Percentiles rank a stretch among this genome's conserved stretches.
Conservation (phyloP, 257 asterid genomes). For the Plectranthus barbatus region DNA sequence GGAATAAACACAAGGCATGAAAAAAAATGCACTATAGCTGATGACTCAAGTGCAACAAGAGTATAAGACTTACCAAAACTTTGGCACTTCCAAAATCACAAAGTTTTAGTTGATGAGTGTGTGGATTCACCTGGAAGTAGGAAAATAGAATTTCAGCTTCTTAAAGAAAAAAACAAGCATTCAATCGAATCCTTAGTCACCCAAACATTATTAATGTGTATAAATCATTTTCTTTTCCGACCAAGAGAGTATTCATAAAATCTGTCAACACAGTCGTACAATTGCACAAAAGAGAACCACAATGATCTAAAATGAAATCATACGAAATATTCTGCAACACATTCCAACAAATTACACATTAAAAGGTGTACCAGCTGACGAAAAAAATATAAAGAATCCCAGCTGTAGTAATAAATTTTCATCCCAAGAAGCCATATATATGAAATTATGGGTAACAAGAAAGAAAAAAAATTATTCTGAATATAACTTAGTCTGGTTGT, state of each 20-base stretch:
- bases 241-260: background rate
- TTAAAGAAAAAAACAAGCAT: constrained; percentile 6
- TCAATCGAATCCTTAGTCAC: background rate
- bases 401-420: background rate
- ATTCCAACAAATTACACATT: background rate
- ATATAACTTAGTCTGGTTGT: too few species aligned
- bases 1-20: constrained; percentile 22
- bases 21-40: constrained; percentile 1
- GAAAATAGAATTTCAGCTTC: constrained; percentile 24
- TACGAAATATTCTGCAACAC: background rate
- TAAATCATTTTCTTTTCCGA: background rate
- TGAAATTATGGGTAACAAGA: background rate
- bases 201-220: background rate
- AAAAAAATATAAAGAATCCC: too few species aligned
- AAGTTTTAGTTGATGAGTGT: constrained; percentile 86
- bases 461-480: too few species aligned
- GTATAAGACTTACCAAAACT: constrained; percentile 59
- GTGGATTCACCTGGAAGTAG: constrained; percentile 75
- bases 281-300: background rate
- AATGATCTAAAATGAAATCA: background rate
- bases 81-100: constrained; percentile 99
- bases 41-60: constrained; percentile 8
- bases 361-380: background rate
- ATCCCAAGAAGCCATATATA: background rate
- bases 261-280: background rate